Percentiles rank a stretch among this genome's conserved stretches.
phyloP scores from a whole-genome alignment of 139 green algal genomes.

The Volvox reticuliferus region DNA sequence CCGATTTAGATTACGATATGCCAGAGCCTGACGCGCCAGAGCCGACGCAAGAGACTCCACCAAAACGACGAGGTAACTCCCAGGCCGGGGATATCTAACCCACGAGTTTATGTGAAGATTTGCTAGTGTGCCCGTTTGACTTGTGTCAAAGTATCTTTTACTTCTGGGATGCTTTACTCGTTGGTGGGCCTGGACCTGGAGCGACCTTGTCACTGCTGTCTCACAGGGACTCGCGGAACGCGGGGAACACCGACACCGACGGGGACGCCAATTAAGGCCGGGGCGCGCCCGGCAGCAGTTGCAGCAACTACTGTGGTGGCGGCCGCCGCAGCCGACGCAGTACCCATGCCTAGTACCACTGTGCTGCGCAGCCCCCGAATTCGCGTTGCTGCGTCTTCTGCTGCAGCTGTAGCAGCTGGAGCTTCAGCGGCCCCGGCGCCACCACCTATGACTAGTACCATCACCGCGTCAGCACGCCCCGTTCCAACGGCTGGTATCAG shows the following conservation, averaged over 20 bases:
- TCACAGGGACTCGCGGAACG: not conserved
- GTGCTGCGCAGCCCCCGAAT: constrained; percentile 17
- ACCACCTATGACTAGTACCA: not conserved
- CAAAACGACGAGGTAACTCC: not conserved
- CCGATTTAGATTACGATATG: not conserved
- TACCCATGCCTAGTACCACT: not conserved
- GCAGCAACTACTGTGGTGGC: not conserved
- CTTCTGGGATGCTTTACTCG: too few species aligned
- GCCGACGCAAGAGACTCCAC: not conserved
- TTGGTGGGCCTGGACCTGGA: too few species aligned
- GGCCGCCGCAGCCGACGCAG: not conserved
- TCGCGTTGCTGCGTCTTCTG: not conserved
- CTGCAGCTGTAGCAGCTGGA: not conserved
- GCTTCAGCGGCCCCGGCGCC: not conserved
- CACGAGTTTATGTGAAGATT: too few species aligned
- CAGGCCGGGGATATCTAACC: too few species aligned
- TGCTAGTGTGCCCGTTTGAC: too few species aligned
- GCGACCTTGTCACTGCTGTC: too few species aligned
- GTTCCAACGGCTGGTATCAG: not conserved
- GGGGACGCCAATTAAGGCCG: constrained; percentile 9
- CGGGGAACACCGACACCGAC: constrained; percentile 9
- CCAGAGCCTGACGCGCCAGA: not conserved
- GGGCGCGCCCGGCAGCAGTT: not conserved
- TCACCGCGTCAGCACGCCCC: not conserved
- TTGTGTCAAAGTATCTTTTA: too few species aligned